These are phyloP conservation scores for Ophiostoma fasciatum DNA, from an alignment of 2,329 filamentous ascomycete species.

Conservation along the genomic window DNA sequence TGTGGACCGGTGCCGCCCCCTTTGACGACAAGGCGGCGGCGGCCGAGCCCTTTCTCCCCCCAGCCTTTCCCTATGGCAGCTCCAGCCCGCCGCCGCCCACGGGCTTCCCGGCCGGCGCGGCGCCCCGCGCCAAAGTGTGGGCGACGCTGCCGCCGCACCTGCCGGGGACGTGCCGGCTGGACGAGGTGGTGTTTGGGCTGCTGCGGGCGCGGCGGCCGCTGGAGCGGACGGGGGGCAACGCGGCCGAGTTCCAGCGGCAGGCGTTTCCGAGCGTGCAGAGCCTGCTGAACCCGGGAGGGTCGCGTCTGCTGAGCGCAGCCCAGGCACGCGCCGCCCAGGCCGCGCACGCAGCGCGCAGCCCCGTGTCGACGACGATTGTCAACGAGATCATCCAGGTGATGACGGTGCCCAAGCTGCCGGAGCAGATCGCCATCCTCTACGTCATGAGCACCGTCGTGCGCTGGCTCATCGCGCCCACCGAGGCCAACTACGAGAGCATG, in stretches of 20 bases:
- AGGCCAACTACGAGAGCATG: constrained; percentile 4
- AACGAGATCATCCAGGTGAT: constrained; percentile 2
- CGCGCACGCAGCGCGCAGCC: neutral
- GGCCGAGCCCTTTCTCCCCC: too few species aligned
- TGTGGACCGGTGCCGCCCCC: neutral
- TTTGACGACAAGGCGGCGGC: constrained; percentile 1
- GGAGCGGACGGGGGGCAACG: constrained; percentile 1
- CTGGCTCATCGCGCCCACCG: constrained; percentile 3
- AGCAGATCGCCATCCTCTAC: constrained; percentile 3
- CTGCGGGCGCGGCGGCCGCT: neutral
- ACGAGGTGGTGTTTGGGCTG: constrained; percentile 1
- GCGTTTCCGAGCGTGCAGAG: constrained; percentile 1
- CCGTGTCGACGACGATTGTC: constrained; percentile 2
- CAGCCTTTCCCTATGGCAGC: too few species aligned
- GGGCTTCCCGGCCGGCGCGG: too few species aligned
- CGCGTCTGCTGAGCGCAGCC: neutral
- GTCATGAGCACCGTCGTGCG: constrained; percentile 1
- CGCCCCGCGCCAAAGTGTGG: too few species aligned
- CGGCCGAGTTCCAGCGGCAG: neutral
- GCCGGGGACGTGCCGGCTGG: neutral
- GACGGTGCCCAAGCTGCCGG: constrained; percentile 1
- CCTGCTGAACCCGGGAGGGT: neutral
- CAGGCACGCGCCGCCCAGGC: too few species aligned
- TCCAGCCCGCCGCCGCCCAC: too few species aligned
- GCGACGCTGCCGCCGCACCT: constrained; percentile 1